Percentiles rank a stretch among this genome's conserved stretches.
These are phyloP conservation scores for Sherardia arvensis DNA, from an alignment of 257 asterid genomes.

Conservation along the genomic window DNA sequence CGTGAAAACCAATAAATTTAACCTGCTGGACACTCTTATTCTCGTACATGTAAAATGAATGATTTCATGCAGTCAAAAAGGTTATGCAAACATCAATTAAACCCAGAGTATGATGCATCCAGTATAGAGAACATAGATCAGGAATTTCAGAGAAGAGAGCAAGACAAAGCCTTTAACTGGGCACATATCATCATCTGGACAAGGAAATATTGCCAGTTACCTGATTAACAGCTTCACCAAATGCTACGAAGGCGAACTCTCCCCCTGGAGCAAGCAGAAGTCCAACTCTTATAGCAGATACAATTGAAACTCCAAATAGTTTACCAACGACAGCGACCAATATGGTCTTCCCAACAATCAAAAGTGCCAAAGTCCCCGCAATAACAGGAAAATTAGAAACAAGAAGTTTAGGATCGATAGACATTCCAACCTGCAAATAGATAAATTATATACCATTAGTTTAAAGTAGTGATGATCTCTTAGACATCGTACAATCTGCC, in stretches of 20 bases:
- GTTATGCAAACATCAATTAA: background rate
- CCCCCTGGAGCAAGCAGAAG: slow-evolving; percentile 99
- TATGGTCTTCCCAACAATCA: slow-evolving; percentile 80
- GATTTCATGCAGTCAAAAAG: background rate
- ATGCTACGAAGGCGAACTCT: slow-evolving; percentile 97
- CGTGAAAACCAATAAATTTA: no score
- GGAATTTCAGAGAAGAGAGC: background rate
- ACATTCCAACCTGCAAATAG: slow-evolving; percentile 90
- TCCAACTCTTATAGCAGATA: slow-evolving; percentile 92
- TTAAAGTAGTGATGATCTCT: background rate
- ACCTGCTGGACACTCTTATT: no score
- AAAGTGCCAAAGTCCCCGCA: slow-evolving; percentile 68
- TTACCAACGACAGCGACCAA: slow-evolving; percentile 83
- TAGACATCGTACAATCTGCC: background rate
- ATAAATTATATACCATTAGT: slow-evolving; percentile 10
- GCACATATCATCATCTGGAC: background rate
- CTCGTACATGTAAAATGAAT: no score
- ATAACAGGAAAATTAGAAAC: slow-evolving; percentile 87
- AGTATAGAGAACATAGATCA: background rate
- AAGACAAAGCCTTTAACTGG: background rate
- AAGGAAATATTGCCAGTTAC: slow-evolving; percentile 28
- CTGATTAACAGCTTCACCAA: slow-evolving; percentile 99
- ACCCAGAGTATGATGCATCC: background rate
- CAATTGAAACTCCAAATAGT: slow-evolving; percentile 74
- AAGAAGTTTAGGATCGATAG: slow-evolving; percentile 96